A percentile compares a stretch with the other conserved stretches of the same genome.
phyloP scores from a whole-genome alignment of 352 stramenopile genomes.

The Pythium volutum region DNA sequence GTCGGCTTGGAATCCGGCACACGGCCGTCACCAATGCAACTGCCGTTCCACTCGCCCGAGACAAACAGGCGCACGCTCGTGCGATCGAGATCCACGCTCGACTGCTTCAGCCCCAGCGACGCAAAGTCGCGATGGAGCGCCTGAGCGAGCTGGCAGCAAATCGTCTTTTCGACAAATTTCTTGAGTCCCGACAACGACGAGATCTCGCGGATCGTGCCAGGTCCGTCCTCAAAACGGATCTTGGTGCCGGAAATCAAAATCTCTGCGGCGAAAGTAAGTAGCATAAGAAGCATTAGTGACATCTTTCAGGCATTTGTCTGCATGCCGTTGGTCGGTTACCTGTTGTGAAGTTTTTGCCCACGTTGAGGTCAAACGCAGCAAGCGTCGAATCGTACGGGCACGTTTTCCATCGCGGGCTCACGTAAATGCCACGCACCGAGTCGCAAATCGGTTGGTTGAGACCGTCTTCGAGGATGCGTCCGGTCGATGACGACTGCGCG shows the following conservation, averaged over 20 bases:
- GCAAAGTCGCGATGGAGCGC: conserved; percentile 65
- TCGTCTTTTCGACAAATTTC: conserved; percentile 68
- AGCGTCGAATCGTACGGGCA: conserved; percentile 76
- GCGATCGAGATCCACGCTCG: conserved; percentile 69
- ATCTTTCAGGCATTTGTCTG: no score
- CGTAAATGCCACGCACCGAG: conserved; percentile 74
- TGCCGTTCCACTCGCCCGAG: conserved; percentile 78
- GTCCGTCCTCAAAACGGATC: conserved; percentile 67
- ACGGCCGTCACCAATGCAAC: conserved; percentile 80
- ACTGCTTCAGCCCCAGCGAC: conserved; percentile 78
- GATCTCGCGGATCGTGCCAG: conserved; percentile 54
- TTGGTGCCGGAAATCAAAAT: conserved; percentile 74
- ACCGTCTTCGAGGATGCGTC: conserved; percentile 71
- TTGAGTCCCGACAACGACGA: conserved; percentile 55
- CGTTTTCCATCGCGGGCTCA: conserved; percentile 76
- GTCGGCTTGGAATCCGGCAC: conserved; percentile 70
- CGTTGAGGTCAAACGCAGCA: conserved; percentile 73
- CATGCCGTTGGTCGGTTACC: no score
- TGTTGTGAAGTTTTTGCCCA: conserved; percentile 83
- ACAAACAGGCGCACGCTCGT: conserved; percentile 72
- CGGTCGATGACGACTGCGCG: conserved; percentile 46
- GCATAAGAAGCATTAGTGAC: neutral
- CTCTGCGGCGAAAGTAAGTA: conserved; percentile 34
- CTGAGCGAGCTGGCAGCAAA: conserved; percentile 73
- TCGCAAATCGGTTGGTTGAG: conserved; percentile 81